Evolutionary conservation across 768 basidiomycete species (phyloP).

Genomic region (Dictyophora rubrovolvata): DNA sequence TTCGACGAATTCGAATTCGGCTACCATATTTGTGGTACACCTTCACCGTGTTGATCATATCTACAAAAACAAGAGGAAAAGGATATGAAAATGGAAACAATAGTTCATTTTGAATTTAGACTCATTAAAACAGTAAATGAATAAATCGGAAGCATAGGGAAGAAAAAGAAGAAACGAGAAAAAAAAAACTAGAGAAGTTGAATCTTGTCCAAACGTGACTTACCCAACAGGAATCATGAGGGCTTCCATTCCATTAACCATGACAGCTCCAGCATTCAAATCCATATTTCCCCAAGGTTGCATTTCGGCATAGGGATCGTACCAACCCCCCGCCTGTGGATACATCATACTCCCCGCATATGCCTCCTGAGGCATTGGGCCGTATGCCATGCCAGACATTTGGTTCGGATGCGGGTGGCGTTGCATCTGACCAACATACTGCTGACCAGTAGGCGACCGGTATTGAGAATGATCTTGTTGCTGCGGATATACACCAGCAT

Average conservation of each 20-base stretch:
- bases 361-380: background rate
- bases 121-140: background rate
- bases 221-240: constrained; percentile 59
- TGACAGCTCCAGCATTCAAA: constrained; percentile 9
- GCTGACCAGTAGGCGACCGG: constrained; percentile 49
- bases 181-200: constrained; percentile 48
- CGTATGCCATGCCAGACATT: background rate
- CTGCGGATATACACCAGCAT: constrained; percentile 11
- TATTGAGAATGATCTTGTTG: constrained; percentile 25
- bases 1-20: background rate
- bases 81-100: background rate
- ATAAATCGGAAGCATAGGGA: constrained; percentile 16
- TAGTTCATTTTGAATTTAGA: background rate
- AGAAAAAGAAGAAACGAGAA: constrained; percentile 16
- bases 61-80: background rate
- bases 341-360: background rate
- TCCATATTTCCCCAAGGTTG: constrained; percentile 9
- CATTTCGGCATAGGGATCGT: constrained; percentile 3
- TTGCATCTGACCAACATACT: constrained; percentile 34
- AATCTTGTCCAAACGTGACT: background rate
- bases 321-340: background rate
- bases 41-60: constrained; percentile 7
- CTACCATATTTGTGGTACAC: constrained; percentile 10
- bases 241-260: constrained; percentile 70
- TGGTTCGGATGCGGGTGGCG: background rate